Conservation (phyloP, 2,329 filamentous ascomycete genomes). For the Alternaria hordeiaustralica region DNA sequence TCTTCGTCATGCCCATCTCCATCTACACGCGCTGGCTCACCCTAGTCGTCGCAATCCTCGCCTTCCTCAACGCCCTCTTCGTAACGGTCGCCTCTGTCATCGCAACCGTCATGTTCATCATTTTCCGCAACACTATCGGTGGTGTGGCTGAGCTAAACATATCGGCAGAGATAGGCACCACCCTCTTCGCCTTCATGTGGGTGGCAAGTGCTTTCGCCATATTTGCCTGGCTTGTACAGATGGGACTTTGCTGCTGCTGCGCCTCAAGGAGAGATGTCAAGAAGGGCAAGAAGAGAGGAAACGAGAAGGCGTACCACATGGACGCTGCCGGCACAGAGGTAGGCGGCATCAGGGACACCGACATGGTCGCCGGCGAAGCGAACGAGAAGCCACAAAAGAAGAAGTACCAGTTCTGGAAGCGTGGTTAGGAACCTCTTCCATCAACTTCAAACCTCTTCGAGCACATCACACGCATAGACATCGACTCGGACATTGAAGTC, state of each 20-base stretch:
- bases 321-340: constrained; percentile 10
- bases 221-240: constrained; percentile 73
- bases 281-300: constrained; percentile 55
- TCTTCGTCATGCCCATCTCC: constrained; percentile 67
- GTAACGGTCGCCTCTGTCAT: constrained; percentile 74
- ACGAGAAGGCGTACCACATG: constrained; percentile 42
- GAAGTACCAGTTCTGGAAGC: constrained; percentile 25
- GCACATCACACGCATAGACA: neutral
- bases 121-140: constrained; percentile 79
- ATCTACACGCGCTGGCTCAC: constrained; percentile 62
- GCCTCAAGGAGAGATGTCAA: constrained; percentile 62
- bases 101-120: constrained; percentile 82
- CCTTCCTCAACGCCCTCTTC: constrained; percentile 70
- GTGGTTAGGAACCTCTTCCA: constrained; percentile 11
- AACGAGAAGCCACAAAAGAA: constrained; percentile 12
- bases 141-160: constrained; percentile 78
- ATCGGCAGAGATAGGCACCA: constrained; percentile 68
- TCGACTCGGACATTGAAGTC: neutral
- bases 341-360: constrained; percentile 7
- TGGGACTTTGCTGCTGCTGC: constrained; percentile 80
- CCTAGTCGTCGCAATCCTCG: constrained; percentile 71
- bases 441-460: neutral
- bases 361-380: constrained; percentile 3
- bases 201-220: constrained; percentile 71
- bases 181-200: constrained; percentile 93